phyloP scores from a whole-genome alignment of 139 green algal genomes.

The Cymbomonas tetramitiformis region DNA sequence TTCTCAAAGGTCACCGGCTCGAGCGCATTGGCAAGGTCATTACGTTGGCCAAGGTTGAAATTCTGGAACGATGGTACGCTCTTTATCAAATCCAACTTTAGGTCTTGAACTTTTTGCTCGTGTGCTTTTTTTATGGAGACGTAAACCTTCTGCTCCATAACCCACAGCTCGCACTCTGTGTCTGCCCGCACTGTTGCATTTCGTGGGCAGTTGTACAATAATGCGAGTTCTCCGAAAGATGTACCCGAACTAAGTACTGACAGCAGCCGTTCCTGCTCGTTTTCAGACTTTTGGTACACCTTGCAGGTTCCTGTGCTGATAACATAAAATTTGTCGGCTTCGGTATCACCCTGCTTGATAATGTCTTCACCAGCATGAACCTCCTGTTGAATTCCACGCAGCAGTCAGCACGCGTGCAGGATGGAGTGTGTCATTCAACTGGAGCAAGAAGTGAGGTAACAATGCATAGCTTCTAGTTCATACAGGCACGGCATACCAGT shows the following conservation, averaged over 20 bases:
- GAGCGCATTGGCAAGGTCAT: slow-evolving; percentile 58
- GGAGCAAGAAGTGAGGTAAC: too few species aligned
- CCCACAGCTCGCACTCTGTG: slow-evolving; percentile 50
- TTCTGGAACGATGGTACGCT: slow-evolving; percentile 19
- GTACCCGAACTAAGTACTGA: slow-evolving; percentile 13
- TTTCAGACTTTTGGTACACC: too few species aligned
- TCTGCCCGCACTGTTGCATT: slow-evolving; percentile 65
- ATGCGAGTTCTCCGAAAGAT: slow-evolving; percentile 82
- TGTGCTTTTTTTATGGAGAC: slow-evolving; percentile 57
- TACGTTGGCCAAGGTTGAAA: slow-evolving; percentile 41
- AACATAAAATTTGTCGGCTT: slow-evolving; percentile 40
- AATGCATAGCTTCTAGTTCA: too few species aligned
- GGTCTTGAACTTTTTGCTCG: slow-evolving; percentile 29
- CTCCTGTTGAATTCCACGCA: too few species aligned
- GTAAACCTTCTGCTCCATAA: slow-evolving; percentile 70
- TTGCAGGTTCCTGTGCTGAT: slow-evolving; percentile 25
- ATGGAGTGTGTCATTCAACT: too few species aligned
- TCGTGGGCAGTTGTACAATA: slow-evolving; percentile 73
- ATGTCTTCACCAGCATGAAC: slow-evolving; percentile 54
- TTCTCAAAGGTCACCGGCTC: slow-evolving; percentile 36
- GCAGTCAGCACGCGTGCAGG: too few species aligned
- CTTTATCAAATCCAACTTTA: slow-evolving; percentile 45
- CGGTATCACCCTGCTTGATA: slow-evolving; percentile 47
- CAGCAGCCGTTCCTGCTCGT: too few species aligned
- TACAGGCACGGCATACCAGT: too few species aligned